These are phyloP conservation scores for Cercospora berteroae DNA, from an alignment of 2,329 filamentous ascomycete species.

Conservation along the genomic window DNA sequence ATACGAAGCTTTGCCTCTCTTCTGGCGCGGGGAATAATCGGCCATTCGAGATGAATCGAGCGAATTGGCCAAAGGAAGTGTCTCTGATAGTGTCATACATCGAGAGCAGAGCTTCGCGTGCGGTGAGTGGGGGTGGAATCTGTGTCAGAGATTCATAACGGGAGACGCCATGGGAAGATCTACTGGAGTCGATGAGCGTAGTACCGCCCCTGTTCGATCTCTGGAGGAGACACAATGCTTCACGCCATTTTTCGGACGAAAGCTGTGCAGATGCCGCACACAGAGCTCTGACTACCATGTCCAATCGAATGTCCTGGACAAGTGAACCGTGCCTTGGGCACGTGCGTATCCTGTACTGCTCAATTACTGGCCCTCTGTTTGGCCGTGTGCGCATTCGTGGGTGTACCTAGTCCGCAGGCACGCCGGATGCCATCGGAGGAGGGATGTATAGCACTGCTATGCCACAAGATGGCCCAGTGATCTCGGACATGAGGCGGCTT, in stretches of 20 bases:
- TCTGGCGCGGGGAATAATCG: conserved; percentile 9
- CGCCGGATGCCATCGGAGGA: neutral
- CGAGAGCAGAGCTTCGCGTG: neutral
- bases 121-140: neutral
- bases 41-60: neutral
- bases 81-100: conserved; percentile 9
- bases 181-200: neutral
- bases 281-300: neutral
- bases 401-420: neutral
- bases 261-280: neutral
- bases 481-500: neutral
- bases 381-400: neutral
- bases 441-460: neutral
- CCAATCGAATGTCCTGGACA: neutral
- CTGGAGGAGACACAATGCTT: neutral
- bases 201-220: neutral
- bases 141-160: neutral
- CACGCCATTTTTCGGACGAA: neutral
- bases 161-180: neutral
- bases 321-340: neutral
- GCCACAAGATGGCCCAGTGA: neutral
- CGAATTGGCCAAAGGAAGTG: conserved; percentile 5
- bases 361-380: neutral
- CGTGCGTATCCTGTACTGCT: neutral
- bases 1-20: conserved; percentile 9